These are phyloP conservation scores for Cnidoscolus chayamansa DNA, from an alignment of 441 rosid genomes.

Conservation along the genomic window DNA sequence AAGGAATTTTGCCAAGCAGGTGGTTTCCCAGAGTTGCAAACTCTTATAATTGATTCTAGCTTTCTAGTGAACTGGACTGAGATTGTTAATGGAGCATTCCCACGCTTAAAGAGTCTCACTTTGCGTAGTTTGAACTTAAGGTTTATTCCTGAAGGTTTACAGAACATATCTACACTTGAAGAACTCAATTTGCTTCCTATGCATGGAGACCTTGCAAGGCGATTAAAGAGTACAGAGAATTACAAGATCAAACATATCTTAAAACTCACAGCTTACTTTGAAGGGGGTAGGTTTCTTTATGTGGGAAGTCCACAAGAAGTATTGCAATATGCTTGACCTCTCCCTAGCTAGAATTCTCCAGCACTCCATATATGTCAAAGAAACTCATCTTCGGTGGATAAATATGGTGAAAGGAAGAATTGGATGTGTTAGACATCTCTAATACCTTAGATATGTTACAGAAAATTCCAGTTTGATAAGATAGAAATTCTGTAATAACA, in stretches of 20 bases:
- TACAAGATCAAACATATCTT: slow-evolving; percentile 23
- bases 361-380: not conserved
- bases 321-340: not conserved
- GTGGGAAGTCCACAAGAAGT: slow-evolving; percentile 9
- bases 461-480: too few relatives aligned
- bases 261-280: not conserved
- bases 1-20: slow-evolving; percentile 22
- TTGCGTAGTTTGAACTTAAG: not conserved
- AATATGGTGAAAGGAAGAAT: not conserved
- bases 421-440: not conserved
- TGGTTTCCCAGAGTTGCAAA: slow-evolving; percentile 18
- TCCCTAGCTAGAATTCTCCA: not conserved
- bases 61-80: slow-evolving; percentile 20
- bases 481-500: too few relatives aligned
- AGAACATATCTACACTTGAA: slow-evolving; percentile 21
- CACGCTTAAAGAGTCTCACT: slow-evolving; percentile 7
- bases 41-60: slow-evolving; percentile 9
- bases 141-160: slow-evolving; percentile 24
- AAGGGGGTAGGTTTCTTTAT: not conserved
- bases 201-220: slow-evolving; percentile 18
- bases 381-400: not conserved
- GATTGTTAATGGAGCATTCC: slow-evolving; percentile 21
- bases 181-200: not conserved
- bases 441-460: too few relatives aligned
- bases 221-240: slow-evolving; percentile 14